These are phyloP conservation scores for Fusarium tricinctum DNA, from an alignment of 2,329 filamentous ascomycete species.

Conservation along the genomic window DNA sequence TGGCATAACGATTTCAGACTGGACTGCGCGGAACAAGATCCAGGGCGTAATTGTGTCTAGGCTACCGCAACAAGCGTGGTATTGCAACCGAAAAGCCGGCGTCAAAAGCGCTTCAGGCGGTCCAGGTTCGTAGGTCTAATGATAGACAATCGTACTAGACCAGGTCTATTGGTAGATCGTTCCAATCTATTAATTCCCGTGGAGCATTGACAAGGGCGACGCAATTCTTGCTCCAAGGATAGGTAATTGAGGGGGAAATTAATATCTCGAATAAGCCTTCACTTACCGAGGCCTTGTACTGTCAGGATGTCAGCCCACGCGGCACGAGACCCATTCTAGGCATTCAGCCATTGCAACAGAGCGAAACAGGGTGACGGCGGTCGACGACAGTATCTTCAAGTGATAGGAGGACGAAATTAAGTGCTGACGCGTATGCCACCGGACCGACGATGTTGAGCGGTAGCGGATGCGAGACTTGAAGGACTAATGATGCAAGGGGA, in stretches of 20 bases:
- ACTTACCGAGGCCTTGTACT: not conserved
- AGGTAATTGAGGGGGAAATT: not conserved
- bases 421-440: slow-evolving; percentile 43
- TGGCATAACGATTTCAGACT: not conserved
- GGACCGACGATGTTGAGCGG: slow-evolving; percentile 10
- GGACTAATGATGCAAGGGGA: slow-evolving; percentile 25
- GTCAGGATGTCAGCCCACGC: slow-evolving; percentile 7
- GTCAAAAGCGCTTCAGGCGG: not conserved
- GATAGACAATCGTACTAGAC: not conserved
- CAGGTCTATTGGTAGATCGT: not conserved
- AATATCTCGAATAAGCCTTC: not conserved
- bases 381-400: not conserved
- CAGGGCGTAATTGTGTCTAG: not conserved
- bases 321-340: slow-evolving; percentile 6
- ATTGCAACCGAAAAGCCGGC: not conserved
- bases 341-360: slow-evolving; percentile 5
- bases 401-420: slow-evolving; percentile 38
- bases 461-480: not conserved
- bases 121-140: not conserved
- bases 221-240: slow-evolving; percentile 1
- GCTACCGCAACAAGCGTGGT: not conserved
- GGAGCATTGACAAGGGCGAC: not conserved
- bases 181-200: not conserved
- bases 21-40: not conserved
- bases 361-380: slow-evolving; percentile 25